A percentile compares a stretch with the other conserved stretches of the same genome.
Evolutionary conservation across 129 eudicot species (phyloP).

Genomic region (Logfia minima): DNA sequence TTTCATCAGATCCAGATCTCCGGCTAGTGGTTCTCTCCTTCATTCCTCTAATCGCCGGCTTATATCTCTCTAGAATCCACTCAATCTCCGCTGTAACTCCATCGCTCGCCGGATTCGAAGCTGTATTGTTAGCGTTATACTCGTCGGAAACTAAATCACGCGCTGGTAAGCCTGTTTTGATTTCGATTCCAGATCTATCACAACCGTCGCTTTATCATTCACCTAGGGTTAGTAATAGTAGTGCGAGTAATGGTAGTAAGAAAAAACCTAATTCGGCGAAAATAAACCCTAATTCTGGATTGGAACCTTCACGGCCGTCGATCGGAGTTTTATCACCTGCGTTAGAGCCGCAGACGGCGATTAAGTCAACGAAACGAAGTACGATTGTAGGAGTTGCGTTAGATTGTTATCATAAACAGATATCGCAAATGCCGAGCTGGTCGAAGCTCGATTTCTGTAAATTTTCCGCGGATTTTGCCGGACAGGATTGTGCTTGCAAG

Average conservation of each 20-base stretch:
- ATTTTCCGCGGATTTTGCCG: slow-evolving; percentile 67
- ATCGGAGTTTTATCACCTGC: slow-evolving; percentile 65
- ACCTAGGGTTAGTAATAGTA: slow-evolving; percentile 42
- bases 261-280: slow-evolving; percentile 33
- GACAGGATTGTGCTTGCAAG: slow-evolving; percentile 68
- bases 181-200: slow-evolving; percentile 72
- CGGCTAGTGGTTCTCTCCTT: slow-evolving; percentile 80
- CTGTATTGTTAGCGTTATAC: slow-evolving; percentile 66
- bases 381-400: slow-evolving; percentile 71
- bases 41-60: slow-evolving; percentile 58
- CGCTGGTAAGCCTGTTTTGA: slow-evolving; percentile 59
- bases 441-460: slow-evolving; percentile 76
- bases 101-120: slow-evolving; percentile 82
- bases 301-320: slow-evolving; percentile 16
- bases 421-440: slow-evolving; percentile 94
- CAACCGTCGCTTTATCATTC: slow-evolving; percentile 82
- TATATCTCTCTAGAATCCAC: slow-evolving; percentile 69
- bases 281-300: slow-evolving; percentile 34
- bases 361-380: slow-evolving; percentile 82
- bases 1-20: slow-evolving; percentile 76
- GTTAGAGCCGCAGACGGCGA: slow-evolving; percentile 74
- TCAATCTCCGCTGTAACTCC: slow-evolving; percentile 27
- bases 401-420: slow-evolving; percentile 77
- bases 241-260: background rate
- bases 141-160: slow-evolving; percentile 70